phyloP scores from a whole-genome alignment of 2,329 filamentous ascomycete genomes.

The Helicocarpus griseus region DNA sequence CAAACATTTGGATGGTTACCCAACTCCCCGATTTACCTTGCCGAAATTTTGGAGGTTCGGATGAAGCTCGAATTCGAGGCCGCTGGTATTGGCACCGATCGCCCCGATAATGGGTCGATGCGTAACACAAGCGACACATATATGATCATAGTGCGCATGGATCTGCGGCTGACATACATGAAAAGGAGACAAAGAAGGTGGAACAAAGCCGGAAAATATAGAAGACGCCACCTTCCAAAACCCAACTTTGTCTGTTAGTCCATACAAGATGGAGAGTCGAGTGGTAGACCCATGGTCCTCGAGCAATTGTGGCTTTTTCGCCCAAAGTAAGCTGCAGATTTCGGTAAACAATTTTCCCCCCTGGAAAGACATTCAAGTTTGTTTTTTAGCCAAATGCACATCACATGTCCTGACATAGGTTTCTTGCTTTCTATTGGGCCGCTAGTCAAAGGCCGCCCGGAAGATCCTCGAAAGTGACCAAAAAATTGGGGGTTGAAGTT shows the following conservation, averaged over 20 bases:
- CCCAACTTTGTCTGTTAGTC: not conserved
- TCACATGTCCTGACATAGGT: not conserved
- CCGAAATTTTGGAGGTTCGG: too few relatives aligned
- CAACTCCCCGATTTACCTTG: not conserved
- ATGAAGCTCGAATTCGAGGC: too few relatives aligned
- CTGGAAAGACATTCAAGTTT: not conserved
- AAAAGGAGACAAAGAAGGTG: not conserved
- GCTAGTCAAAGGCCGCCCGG: not conserved
- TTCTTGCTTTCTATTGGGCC: not conserved
- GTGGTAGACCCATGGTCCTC: not conserved
- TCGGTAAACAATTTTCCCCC: not conserved
- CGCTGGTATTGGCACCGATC: too few relatives aligned
- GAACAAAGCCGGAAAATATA: not conserved
- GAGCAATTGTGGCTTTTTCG: not conserved
- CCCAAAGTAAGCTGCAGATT: not conserved
- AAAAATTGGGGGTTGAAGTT: not conserved
- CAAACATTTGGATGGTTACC: not conserved
- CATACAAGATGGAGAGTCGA: not conserved
- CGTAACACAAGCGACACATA: not conserved
- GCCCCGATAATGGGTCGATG: too few relatives aligned
- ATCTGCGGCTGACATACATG: not conserved
- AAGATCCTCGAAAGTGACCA: not conserved
- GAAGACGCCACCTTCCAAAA: not conserved
- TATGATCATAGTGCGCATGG: not conserved
- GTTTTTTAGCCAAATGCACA: not conserved